These are phyloP conservation scores for Trametes cubensis DNA, from an alignment of 768 basidiomycete species.

Conservation along the genomic window DNA sequence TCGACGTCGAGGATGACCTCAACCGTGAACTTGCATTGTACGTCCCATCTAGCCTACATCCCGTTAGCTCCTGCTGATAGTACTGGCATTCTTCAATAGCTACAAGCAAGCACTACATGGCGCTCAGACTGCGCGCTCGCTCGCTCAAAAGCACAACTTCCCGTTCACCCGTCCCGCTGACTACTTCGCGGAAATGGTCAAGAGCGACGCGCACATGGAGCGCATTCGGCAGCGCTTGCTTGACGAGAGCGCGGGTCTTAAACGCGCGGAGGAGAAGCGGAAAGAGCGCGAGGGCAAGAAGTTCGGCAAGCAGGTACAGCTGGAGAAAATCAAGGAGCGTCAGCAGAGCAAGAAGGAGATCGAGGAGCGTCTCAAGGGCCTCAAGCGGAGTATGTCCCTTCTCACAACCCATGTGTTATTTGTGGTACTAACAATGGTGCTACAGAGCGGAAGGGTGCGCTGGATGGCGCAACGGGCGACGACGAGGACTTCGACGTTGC, in stretches of 20 bases:
- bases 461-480: constrained; percentile 66
- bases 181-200: constrained; percentile 99
- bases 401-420: background rate
- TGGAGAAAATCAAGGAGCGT: constrained; percentile 91
- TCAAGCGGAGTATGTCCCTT: constrained; percentile 76
- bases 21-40: constrained; percentile 96
- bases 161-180: constrained; percentile 91
- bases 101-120: constrained; percentile 94
- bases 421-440: background rate
- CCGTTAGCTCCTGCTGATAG: constrained; percentile 1
- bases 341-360: constrained; percentile 90
- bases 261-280: constrained; percentile 89
- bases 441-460: constrained; percentile 81
- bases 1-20: constrained; percentile 85
- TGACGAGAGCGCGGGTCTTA: constrained; percentile 86
- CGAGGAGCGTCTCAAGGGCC: constrained; percentile 79
- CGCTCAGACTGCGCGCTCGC: constrained; percentile 71
- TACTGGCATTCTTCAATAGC: constrained; percentile 44
- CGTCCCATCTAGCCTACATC: constrained; percentile 36
- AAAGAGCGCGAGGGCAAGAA: constrained; percentile 95
- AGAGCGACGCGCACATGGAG: constrained; percentile 97
- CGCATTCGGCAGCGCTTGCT: constrained; percentile 87
- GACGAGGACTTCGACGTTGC: constrained; percentile 84
- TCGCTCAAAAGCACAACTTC: constrained; percentile 78
- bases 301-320: constrained; percentile 96